phyloP scores from a whole-genome alignment of 2,329 filamentous ascomycete genomes.

The Gaeumannomyces tritici region DNA sequence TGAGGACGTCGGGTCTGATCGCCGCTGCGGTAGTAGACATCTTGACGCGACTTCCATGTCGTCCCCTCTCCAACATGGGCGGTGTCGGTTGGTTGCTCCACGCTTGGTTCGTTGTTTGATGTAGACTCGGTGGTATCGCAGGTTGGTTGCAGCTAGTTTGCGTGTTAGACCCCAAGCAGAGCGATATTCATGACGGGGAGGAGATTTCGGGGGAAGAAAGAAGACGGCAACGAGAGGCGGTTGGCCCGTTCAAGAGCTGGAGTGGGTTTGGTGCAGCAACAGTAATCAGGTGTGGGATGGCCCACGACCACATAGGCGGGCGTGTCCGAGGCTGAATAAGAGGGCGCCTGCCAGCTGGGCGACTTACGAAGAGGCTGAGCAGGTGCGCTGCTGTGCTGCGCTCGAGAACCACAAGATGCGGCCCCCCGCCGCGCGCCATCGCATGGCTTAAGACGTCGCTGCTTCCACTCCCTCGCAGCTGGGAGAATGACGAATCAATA shows the following conservation, averaged over 20 bases:
- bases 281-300: not conserved
- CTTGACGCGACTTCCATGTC: slow-evolving; percentile 10
- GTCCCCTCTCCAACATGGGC: not conserved
- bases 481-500: not conserved
- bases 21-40: slow-evolving; percentile 35
- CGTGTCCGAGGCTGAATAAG: slow-evolving; percentile 3
- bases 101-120: not conserved
- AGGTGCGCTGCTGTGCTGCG: not conserved
- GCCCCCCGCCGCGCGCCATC: not conserved
- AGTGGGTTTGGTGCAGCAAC: not conserved
- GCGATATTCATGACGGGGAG: not conserved
- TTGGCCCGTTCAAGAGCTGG: not conserved
- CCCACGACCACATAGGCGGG: not conserved
- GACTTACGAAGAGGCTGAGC: not conserved
- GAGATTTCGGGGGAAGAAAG: not conserved
- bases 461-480: not conserved
- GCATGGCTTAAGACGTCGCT: not conserved
- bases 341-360: not conserved
- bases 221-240: not conserved
- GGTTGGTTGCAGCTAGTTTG: not conserved
- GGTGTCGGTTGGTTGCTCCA: not conserved
- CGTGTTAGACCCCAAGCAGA: not conserved
- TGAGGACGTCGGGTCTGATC: slow-evolving; percentile 19
- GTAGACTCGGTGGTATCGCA: not conserved
- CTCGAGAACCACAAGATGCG: not conserved